A percentile compares a stretch with the other conserved stretches of the same genome.
These are phyloP conservation scores for Geranomyces variabilis DNA, from an alignment of 192 early-diverging fungal species.

Conservation along the genomic window DNA sequence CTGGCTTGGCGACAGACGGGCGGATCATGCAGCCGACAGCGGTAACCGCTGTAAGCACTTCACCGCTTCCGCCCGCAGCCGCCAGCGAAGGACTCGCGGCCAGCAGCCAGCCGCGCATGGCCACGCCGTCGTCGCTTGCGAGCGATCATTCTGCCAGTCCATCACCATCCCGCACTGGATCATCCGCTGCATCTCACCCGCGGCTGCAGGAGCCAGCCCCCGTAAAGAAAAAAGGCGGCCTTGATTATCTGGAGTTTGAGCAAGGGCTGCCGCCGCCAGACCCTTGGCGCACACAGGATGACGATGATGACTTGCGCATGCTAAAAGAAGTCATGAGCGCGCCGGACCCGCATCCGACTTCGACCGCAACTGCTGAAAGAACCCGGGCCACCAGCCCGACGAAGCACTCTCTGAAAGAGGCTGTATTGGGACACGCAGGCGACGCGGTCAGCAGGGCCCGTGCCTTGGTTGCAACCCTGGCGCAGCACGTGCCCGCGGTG, in stretches of 20 bases:
- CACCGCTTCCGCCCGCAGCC: neutral
- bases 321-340: conserved; percentile 56
- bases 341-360: conserved; percentile 39
- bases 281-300: conserved; percentile 61
- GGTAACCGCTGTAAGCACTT: neutral
- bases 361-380: neutral
- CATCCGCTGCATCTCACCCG: neutral
- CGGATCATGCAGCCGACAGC: conserved; percentile 55
- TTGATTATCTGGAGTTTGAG: conserved; percentile 68
- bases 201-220: neutral
- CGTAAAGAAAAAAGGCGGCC: neutral
- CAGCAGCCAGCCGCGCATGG: neutral
- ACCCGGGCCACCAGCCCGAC: neutral
- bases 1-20: conserved; percentile 57
- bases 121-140: conserved; percentile 18
- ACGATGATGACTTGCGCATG: conserved; percentile 56
- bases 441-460: conserved; percentile 20
- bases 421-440: neutral
- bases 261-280: conserved; percentile 65
- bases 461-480: conserved; percentile 19
- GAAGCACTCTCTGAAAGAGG: neutral
- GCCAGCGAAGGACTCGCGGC: neutral
- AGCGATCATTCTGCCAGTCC: neutral
- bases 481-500: neutral
- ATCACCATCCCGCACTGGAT: neutral